A percentile compares a stretch with the other conserved stretches of the same genome.
These are phyloP conservation scores for Ramaria rubella DNA, from an alignment of 768 basidiomycete species.

Conservation along the genomic window DNA sequence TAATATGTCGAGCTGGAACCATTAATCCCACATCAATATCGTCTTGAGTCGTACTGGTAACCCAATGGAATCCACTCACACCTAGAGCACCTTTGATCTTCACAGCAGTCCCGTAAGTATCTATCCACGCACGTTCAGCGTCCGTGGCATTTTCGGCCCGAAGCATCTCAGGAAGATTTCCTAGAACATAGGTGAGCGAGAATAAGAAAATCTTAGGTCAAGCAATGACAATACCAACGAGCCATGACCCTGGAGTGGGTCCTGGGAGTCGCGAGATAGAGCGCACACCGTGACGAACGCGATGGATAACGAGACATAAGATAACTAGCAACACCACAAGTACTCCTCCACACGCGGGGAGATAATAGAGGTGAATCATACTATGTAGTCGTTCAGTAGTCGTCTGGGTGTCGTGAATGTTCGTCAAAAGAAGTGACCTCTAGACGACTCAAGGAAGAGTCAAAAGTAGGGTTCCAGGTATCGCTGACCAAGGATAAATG, in stretches of 20 bases:
- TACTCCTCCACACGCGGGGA: too few species aligned
- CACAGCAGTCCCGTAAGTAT: constrained; percentile 1
- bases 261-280: too few species aligned
- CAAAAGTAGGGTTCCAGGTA: too few species aligned
- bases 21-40: neutral
- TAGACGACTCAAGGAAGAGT: too few species aligned
- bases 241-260: neutral
- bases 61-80: neutral
- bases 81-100: neutral
- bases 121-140: neutral
- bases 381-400: too few species aligned
- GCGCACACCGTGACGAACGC: too few species aligned
- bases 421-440: too few species aligned
- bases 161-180: constrained; percentile 5
- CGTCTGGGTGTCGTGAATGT: too few species aligned
- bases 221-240: neutral
- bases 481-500: too few species aligned
- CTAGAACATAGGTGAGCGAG: neutral
- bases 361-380: too few species aligned
- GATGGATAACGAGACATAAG: too few species aligned
- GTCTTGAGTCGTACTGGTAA: neutral
- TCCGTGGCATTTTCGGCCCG: neutral
- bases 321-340: too few species aligned
- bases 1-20: constrained; percentile 22
- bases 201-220: neutral